Evolutionary conservation across 148 eudicot genomes (phyloP).

Genomic region (Rhododendron griersonianum): DNA sequence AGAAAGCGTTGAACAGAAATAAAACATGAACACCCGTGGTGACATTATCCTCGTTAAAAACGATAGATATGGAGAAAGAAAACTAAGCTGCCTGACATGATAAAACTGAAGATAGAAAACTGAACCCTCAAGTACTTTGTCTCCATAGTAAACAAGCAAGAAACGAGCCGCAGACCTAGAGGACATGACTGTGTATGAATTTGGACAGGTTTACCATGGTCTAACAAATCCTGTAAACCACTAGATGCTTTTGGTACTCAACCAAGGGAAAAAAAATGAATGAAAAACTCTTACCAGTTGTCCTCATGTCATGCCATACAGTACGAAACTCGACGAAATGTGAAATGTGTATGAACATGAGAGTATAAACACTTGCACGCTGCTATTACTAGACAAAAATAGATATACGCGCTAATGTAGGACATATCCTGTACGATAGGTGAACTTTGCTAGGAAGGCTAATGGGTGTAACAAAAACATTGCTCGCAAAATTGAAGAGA

Average conservation of each 20-base stretch:
- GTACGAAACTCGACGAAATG: too few species aligned
- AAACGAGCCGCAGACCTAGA: background rate
- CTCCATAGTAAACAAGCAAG: background rate
- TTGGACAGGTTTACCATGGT: background rate
- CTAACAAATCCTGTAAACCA: background rate
- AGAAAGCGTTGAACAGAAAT: background rate
- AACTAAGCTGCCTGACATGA: background rate
- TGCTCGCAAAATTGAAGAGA: too few species aligned
- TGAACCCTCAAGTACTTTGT: background rate
- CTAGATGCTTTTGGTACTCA: background rate
- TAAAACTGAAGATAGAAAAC: background rate
- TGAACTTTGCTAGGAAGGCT: background rate
- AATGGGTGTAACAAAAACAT: too few species aligned
- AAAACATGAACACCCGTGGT: background rate
- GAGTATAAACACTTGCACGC: background rate
- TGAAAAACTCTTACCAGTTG: too few species aligned
- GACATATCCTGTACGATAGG: background rate
- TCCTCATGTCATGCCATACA: too few species aligned
- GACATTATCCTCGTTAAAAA: too few species aligned
- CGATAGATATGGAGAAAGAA: background rate
- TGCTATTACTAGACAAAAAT: too few species aligned
- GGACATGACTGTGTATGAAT: background rate
- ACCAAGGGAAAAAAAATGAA: too few species aligned
- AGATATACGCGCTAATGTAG: background rate
- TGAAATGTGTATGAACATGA: too few species aligned